Evolutionary conservation across 495 filamentous ascomycete genomes (phyloP).

Genomic region (Trichoderma reesei): DNA sequence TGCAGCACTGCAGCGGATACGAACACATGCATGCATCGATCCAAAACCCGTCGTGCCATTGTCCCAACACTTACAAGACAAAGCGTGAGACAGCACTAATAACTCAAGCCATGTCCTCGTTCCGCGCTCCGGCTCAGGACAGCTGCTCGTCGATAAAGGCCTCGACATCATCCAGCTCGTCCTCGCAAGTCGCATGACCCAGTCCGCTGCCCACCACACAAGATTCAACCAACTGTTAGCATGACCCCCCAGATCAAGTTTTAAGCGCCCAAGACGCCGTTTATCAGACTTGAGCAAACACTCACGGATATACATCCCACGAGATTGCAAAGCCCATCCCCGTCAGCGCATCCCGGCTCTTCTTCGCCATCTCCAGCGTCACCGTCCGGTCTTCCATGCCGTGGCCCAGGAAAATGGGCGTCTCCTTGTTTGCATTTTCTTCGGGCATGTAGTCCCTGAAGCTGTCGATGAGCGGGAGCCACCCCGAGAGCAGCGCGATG

Average conservation of each 20-base stretch:
- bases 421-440: conserved; percentile 57
- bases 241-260: conserved; percentile 11
- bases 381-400: conserved; percentile 61
- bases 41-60: no score
- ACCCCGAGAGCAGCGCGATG: conserved; percentile 72
- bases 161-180: conserved; percentile 75
- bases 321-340: conserved; percentile 55
- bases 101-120: conserved; percentile 12
- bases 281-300: conserved; percentile 13
- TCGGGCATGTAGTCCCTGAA: conserved; percentile 50
- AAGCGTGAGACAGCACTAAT: background rate
- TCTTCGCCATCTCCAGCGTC: conserved; percentile 49
- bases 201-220: conserved; percentile 47
- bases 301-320: conserved; percentile 63
- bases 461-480: conserved; percentile 58
- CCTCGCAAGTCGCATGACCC: conserved; percentile 58
- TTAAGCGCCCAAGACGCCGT: background rate
- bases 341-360: conserved; percentile 49
- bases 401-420: conserved; percentile 74
- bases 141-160: conserved; percentile 49
- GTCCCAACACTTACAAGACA: background rate
- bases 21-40: no score
- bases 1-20: no score
- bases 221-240: conserved; percentile 11
- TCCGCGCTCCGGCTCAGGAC: conserved; percentile 50